phyloP scores from a whole-genome alignment of 768 basidiomycete species.

The Rhodotorula graminis region DNA sequence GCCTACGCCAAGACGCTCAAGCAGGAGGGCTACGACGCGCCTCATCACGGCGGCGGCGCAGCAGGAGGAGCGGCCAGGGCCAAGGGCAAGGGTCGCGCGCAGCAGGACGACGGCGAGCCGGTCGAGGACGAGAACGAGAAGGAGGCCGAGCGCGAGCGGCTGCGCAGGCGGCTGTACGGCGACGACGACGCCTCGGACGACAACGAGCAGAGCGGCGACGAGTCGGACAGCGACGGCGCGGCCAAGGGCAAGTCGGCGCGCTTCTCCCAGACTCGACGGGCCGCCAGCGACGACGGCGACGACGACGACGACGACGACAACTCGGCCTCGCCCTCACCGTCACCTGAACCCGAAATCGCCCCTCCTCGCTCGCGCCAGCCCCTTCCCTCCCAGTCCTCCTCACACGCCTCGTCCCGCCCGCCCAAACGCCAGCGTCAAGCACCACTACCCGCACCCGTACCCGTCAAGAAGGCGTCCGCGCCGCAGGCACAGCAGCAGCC shows the following conservation, averaged over 20 bases:
- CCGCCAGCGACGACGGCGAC: not conserved
- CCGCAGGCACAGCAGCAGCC: not conserved
- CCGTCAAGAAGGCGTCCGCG: not conserved
- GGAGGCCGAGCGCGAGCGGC: slow-evolving; percentile 26
- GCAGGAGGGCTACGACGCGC: slow-evolving; percentile 27
- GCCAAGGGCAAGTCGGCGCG: slow-evolving; percentile 1
- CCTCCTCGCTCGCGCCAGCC: slow-evolving; percentile 4
- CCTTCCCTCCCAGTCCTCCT: slow-evolving; percentile 12
- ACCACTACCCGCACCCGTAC: not conserved
- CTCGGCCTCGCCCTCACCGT: slow-evolving; percentile 4
- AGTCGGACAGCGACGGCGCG: not conserved
- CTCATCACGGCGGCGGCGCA: not conserved
- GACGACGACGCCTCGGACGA: slow-evolving; percentile 28
- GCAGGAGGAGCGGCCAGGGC: not conserved
- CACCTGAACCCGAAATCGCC: slow-evolving; percentile 1
- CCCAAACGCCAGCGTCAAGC: not conserved
- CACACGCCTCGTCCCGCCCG: not conserved
- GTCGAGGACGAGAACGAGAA: slow-evolving; percentile 11
- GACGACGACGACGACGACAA: slow-evolving; percentile 9
- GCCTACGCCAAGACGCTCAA: slow-evolving; percentile 31
- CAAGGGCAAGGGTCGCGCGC: slow-evolving; percentile 5
- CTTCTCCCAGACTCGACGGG: not conserved
- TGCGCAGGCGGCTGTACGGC: slow-evolving; percentile 29
- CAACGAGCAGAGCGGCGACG: slow-evolving; percentile 17
- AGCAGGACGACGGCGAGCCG: slow-evolving; percentile 14